These are phyloP conservation scores for Lentinus brumalis DNA, from an alignment of 768 basidiomycete species.

Conservation along the genomic window DNA sequence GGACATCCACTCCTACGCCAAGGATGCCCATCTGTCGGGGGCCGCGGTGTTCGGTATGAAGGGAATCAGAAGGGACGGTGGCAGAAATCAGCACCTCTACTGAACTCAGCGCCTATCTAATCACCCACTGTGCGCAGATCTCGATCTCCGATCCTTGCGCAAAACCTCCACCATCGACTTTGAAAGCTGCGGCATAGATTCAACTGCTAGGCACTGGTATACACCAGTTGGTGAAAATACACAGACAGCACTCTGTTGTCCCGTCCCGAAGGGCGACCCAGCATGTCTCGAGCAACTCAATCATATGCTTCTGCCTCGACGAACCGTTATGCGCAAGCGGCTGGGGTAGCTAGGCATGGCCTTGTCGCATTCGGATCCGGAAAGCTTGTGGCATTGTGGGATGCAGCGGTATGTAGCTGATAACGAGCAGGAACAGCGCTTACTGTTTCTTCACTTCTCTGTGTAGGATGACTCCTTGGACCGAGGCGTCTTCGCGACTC, in stretches of 20 bases:
- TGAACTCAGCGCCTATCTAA: neutral
- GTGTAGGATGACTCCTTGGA: conserved; percentile 46
- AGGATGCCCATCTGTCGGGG: conserved; percentile 54
- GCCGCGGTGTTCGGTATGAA: neutral
- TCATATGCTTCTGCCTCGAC: conserved; percentile 50
- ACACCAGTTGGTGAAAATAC: neutral
- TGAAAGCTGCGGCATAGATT: neutral
- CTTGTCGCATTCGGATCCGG: conserved; percentile 62
- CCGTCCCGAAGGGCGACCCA: neutral
- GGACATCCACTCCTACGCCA: conserved; percentile 60
- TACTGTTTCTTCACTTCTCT: neutral
- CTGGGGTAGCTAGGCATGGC: conserved; percentile 34
- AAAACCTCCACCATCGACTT: neutral
- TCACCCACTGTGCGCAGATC: neutral
- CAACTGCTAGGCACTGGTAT: too few relatives aligned
- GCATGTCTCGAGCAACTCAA: conserved; percentile 25
- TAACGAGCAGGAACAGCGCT: neutral
- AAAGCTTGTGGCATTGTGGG: conserved; percentile 61
- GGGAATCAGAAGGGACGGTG: too few relatives aligned
- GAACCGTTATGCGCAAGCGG: conserved; percentile 47
- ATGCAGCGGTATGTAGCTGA: conserved; percentile 45
- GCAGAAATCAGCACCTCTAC: too few relatives aligned
- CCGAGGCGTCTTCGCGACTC: conserved; percentile 62
- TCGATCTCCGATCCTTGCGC: conserved; percentile 6
- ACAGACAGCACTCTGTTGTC: too few relatives aligned